Conservation (phyloP, 805 yeast species). For the Zygosaccharomyces rouxii region DNA sequence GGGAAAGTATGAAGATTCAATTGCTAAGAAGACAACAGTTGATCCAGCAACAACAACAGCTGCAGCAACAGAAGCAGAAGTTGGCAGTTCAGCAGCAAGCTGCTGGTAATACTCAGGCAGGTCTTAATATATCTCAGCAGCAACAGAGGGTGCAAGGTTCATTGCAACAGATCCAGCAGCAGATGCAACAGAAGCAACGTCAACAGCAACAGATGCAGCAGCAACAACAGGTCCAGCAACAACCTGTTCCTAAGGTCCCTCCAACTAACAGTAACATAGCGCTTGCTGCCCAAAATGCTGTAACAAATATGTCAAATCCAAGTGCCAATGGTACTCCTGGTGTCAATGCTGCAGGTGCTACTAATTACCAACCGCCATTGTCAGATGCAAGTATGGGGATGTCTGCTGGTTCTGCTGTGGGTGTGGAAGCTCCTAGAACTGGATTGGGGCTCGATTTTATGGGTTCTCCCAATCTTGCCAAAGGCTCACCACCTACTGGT, state of each 20-base stretch:
- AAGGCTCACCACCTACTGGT: conserved; percentile 14
- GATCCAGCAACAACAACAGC: conserved; percentile 38
- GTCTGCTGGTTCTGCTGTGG: conserved; percentile 4
- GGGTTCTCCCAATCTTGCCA: conserved; percentile 19
- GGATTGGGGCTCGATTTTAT: conserved; percentile 20
- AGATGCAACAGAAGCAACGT: conserved; percentile 29
- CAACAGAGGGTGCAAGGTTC: conserved; percentile 28
- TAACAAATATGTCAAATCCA: conserved; percentile 8
- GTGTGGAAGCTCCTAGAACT: conserved; percentile 9
- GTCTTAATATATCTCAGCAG: conserved; percentile 18
- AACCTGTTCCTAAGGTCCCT: background rate
- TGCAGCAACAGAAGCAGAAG: conserved; percentile 23
- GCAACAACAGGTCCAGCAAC: conserved; percentile 8
- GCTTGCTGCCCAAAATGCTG: conserved; percentile 11
- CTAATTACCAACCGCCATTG: conserved; percentile 7
- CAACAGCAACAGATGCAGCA: conserved; percentile 18
- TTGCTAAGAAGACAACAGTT: conserved; percentile 37
- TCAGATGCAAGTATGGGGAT: conserved; percentile 6
- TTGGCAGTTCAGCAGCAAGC: conserved; percentile 16
- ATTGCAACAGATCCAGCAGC: conserved; percentile 29
- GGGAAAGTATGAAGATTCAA: conserved; percentile 69
- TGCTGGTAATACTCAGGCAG: conserved; percentile 8
- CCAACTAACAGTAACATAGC: conserved; percentile 7
- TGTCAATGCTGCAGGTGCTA: conserved; percentile 1
- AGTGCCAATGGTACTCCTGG: conserved; percentile 4